A percentile compares a stretch with the other conserved stretches of the same genome.
These are phyloP conservation scores for Geotrichum ghanense DNA, from an alignment of 805 yeast species.

Conservation along the genomic window DNA sequence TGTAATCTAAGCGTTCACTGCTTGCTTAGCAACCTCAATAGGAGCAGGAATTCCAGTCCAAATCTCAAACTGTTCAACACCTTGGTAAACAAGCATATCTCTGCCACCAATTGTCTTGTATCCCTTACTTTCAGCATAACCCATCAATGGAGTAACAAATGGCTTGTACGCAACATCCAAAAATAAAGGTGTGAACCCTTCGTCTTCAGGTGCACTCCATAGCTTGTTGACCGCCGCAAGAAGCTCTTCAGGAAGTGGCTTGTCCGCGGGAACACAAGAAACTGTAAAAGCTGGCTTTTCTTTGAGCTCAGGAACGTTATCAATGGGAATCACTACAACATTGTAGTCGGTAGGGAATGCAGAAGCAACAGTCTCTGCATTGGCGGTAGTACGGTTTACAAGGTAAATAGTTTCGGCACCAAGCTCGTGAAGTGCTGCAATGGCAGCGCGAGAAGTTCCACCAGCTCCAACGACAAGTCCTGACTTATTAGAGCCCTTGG, in stretches of 20 bases:
- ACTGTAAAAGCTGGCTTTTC: slow-evolving; percentile 51
- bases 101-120: slow-evolving; percentile 89
- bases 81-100: slow-evolving; percentile 89
- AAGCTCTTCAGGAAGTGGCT: slow-evolving; percentile 47
- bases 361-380: slow-evolving; percentile 45
- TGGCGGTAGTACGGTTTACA: slow-evolving; percentile 66
- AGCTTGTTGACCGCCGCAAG: slow-evolving; percentile 39
- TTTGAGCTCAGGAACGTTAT: slow-evolving; percentile 29
- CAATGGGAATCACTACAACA: slow-evolving; percentile 42
- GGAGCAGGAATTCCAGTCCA: slow-evolving; percentile 42
- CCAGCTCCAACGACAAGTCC: slow-evolving; percentile 95
- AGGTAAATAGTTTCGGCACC: slow-evolving; percentile 72
- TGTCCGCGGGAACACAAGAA: slow-evolving; percentile 77
- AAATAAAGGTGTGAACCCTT: slow-evolving; percentile 41
- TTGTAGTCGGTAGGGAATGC: slow-evolving; percentile 51
- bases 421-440: slow-evolving; percentile 67
- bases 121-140: slow-evolving; percentile 49
- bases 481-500: slow-evolving; percentile 11
- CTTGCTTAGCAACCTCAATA: slow-evolving; percentile 11
- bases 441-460: slow-evolving; percentile 93
- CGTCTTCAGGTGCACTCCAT: slow-evolving; percentile 27
- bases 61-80: slow-evolving; percentile 69
- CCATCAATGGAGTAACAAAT: slow-evolving; percentile 74
- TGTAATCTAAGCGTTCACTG: too few relatives aligned
- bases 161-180: slow-evolving; percentile 96